Base-by-base conservation (phyloP, 140 eudicot species). In the Oenanthe javanica region DNA sequence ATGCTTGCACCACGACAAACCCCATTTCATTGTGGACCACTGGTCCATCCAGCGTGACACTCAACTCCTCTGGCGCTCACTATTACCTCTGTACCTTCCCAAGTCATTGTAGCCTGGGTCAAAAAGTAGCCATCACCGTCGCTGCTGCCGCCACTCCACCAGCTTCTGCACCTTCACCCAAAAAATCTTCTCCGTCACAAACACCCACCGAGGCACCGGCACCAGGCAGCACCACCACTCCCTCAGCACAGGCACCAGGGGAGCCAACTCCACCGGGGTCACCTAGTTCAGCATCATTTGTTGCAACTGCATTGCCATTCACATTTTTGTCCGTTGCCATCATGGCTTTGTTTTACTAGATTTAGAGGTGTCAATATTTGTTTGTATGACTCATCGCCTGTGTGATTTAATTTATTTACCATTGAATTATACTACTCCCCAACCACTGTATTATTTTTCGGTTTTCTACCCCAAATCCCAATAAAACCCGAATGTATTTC, bases 61-160 rank as follows among this genome's bases (percentile, higher is more conserved):
- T 85, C 9, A 75, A 27, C 46, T 13, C 82, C 0, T 38, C 86
- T 15, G 89, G 89, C 6, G 48, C 48, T 5, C 83, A 82, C 81
- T 77, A 79, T 80, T 86, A 16, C 84, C 38, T 80, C 23, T 82
- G 88, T 54, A 87, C 90, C 14, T 0, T 84, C 4, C 43, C 14
- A 13, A 43, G 77, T 43, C 88, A 84, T 25, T 87, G 90, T 27
- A 21, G 3, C 5, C 4, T 15, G 19, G 90, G 90, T 5, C 90
- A 82, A 46, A 87, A 82, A 57, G 45, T 87, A 19, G 77, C 95
- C 46, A 78, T 88, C 83, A 83, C 51, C n/a, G 94, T 87, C 66
- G 61, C 72, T 8, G 51, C 80, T 21, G 36, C 75, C 81, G 48
- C 80, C 8, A 50, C 83, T 14, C 66, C 83, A 0, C 76, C 76